A percentile compares a stretch with the other conserved stretches of the same genome.
Conservation (phyloP, 305 asterid genomes). For the Andrographis paniculata region DNA sequence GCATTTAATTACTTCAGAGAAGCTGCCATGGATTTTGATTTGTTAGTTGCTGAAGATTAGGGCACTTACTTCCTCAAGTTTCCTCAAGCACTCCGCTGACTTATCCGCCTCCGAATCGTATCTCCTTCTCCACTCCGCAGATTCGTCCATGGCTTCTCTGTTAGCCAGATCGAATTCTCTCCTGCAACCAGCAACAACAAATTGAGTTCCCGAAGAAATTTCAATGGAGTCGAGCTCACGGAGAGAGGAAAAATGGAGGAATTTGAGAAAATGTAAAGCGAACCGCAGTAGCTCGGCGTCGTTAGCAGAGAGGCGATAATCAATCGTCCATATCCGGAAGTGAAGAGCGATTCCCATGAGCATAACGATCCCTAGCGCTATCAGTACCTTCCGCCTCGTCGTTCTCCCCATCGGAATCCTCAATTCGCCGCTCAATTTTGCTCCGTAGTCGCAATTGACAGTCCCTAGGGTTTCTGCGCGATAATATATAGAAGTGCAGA, state of each 20-base stretch:
- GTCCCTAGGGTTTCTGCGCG: too few species aligned
- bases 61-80: slow-evolving; percentile 50
- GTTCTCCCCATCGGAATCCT: slow-evolving; percentile 32
- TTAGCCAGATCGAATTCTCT: slow-evolving; percentile 82
- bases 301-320: slow-evolving; percentile 41
- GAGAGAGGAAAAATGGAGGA: background rate
- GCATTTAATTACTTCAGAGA: too few species aligned
- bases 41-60: too few species aligned
- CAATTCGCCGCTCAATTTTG: too few species aligned
- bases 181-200: slow-evolving; percentile 35
- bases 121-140: slow-evolving; percentile 90
- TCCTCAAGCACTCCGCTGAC: slow-evolving; percentile 38
- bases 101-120: slow-evolving; percentile 53
- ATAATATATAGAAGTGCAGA: too few species aligned
- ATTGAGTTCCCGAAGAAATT: too few species aligned
- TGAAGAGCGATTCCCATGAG: slow-evolving; percentile 55
- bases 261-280: background rate
- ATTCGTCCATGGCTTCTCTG: slow-evolving; percentile 95
- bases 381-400: slow-evolving; percentile 37
- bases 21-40: too few species aligned
- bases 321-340: slow-evolving; percentile 71
- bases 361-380: slow-evolving; percentile 45
- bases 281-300: slow-evolving; percentile 60
- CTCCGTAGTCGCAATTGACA: too few species aligned
- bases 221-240: background rate